These are phyloP conservation scores for Penicillium argentinense DNA, from an alignment of 495 filamentous ascomycete species.

Conservation along the genomic window DNA sequence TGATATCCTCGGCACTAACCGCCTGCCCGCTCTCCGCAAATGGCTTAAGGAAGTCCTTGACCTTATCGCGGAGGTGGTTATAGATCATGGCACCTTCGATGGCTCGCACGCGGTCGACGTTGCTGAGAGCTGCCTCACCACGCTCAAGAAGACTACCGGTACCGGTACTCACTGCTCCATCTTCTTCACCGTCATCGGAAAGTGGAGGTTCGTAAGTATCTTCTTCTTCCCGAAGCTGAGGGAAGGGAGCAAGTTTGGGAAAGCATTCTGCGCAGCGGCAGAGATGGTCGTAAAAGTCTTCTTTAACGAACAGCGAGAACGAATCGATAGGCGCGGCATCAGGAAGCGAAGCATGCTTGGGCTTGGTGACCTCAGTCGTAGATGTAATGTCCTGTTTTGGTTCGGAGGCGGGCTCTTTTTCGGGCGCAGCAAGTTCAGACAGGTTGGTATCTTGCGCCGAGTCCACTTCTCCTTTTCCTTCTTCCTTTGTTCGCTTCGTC, in stretches of 20 bases:
- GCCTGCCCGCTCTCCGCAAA: constrained; percentile 87
- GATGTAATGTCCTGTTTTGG: constrained; percentile 12
- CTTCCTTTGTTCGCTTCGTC: constrained; percentile 62
- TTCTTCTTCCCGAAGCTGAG: constrained; percentile 88
- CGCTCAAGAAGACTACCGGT: constrained; percentile 80
- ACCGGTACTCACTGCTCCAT: constrained; percentile 53
- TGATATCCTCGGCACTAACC: constrained; percentile 92
- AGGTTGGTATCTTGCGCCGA: background rate
- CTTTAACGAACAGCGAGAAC: constrained; percentile 78
- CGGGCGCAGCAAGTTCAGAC: constrained; percentile 18
- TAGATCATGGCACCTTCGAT: constrained; percentile 98
- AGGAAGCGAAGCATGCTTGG: constrained; percentile 48
- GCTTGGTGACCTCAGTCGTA: constrained; percentile 28
- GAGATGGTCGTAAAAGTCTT: constrained; percentile 69
- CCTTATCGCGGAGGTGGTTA: constrained; percentile 89
- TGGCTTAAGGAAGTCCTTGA: constrained; percentile 87
- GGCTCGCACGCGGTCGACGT: constrained; percentile 85
- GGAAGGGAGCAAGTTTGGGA: constrained; percentile 64
- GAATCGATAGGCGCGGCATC: constrained; percentile 44
- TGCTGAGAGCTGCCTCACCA: constrained; percentile 85
- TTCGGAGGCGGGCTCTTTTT: constrained; percentile 23
- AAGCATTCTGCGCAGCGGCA: constrained; percentile 83
- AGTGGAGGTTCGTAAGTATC: constrained; percentile 87
- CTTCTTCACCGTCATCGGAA: constrained; percentile 53
- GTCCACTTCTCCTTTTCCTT: constrained; percentile 7